These are phyloP conservation scores for Lentinula lateritia DNA, from an alignment of 768 basidiomycete genomes.

Conservation along the genomic window DNA sequence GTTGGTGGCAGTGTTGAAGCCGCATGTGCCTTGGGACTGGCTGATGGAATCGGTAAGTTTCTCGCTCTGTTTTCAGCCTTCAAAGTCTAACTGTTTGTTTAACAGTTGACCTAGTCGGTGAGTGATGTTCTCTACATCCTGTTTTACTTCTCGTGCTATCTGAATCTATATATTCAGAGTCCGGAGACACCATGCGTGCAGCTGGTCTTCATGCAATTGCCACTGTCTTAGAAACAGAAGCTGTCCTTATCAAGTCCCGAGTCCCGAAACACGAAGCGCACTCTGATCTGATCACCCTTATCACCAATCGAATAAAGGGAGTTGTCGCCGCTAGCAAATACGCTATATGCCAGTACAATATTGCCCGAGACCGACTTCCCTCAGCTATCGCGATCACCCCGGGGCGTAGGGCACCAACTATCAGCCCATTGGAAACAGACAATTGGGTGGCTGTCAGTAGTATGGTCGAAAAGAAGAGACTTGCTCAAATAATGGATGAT, in stretches of 20 bases:
- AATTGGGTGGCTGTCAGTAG: constrained; percentile 89
- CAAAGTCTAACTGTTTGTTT: neutral
- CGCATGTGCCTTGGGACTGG: constrained; percentile 91
- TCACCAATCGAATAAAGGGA: constrained; percentile 86
- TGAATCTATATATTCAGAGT: constrained; percentile 49
- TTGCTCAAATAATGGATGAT: constrained; percentile 86
- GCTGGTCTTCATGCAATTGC: constrained; percentile 92
- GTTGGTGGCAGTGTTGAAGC: constrained; percentile 98
- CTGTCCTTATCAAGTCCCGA: constrained; percentile 85
- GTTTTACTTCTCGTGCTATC: no score
- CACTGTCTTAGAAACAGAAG: constrained; percentile 81
- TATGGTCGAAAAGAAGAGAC: constrained; percentile 83
- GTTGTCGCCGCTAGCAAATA: constrained; percentile 86
- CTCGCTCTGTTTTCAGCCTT: neutral
- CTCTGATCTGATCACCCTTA: constrained; percentile 63
- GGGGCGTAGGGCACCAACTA: constrained; percentile 83
- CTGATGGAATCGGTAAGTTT: constrained; percentile 88
- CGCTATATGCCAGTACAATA: constrained; percentile 90
- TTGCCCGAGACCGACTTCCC: constrained; percentile 57
- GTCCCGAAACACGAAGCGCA: constrained; percentile 58
- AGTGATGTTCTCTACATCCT: constrained; percentile 19
- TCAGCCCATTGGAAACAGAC: constrained; percentile 75
- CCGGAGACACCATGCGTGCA: constrained; percentile 99
- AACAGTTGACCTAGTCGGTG: constrained; percentile 91
- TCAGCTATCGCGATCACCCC: constrained; percentile 74